Percentiles rank a stretch among this genome's conserved stretches.
Evolutionary conservation across 2,329 filamentous ascomycete genomes (phyloP).

Genomic region (Fusarium torulosum): DNA sequence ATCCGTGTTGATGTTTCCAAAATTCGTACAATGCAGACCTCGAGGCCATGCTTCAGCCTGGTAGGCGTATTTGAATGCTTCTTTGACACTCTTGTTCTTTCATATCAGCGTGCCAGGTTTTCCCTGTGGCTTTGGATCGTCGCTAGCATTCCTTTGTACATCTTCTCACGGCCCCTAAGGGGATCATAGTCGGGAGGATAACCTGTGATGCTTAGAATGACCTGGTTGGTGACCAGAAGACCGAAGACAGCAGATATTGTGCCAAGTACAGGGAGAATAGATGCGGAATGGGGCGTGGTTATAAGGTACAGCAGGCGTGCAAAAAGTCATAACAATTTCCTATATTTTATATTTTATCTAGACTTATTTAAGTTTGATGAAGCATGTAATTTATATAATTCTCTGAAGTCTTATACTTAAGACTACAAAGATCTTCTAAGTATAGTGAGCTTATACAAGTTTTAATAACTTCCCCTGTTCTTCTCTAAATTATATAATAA

Average conservation of each 20-base stretch:
- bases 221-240: slow-evolving; percentile 89
- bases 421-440: too few relatives aligned
- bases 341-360: too few relatives aligned
- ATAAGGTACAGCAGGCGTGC: slow-evolving; percentile 68
- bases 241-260: slow-evolving; percentile 99
- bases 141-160: slow-evolving; percentile 87
- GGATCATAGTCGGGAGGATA: slow-evolving; percentile 90
- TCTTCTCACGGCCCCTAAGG: slow-evolving; percentile 86
- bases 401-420: too few relatives aligned
- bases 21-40: slow-evolving; percentile 41
- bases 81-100: slow-evolving; percentile 57
- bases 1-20: slow-evolving; percentile 5
- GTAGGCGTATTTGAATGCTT: slow-evolving; percentile 53
- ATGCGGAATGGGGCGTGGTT: slow-evolving; percentile 93
- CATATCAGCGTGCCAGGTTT: slow-evolving; percentile 71
- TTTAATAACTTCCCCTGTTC: too few relatives aligned
- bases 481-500: too few relatives aligned
- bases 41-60: slow-evolving; percentile 33
- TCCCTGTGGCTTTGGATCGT: slow-evolving; percentile 83
- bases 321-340: too few relatives aligned
- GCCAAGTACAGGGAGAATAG: slow-evolving; percentile 91
- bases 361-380: too few relatives aligned
- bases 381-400: too few relatives aligned
- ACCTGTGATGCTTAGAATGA: slow-evolving; percentile 82
- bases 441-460: too few relatives aligned